These are phyloP conservation scores for Daphne laureola DNA, from an alignment of 441 rosid genomes.

Conservation along the genomic window DNA sequence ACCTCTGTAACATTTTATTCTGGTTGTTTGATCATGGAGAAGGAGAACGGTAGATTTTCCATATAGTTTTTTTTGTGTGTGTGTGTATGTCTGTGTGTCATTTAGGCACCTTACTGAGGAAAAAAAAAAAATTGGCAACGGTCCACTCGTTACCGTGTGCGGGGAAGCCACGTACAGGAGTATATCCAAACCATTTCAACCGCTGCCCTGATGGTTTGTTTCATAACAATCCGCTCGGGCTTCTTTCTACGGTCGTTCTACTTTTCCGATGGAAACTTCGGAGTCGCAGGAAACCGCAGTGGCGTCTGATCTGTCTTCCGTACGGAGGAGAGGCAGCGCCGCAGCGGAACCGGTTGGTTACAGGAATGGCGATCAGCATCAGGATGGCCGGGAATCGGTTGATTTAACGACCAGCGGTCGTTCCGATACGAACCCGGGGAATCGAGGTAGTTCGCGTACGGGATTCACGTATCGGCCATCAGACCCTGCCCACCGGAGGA, in stretches of 20 bases:
- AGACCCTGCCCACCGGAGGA: slow-evolving; percentile 71
- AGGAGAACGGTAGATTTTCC: too few relatives aligned
- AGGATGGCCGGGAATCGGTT: slow-evolving; percentile 10
- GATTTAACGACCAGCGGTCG: slow-evolving; percentile 4
- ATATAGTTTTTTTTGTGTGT: too few relatives aligned
- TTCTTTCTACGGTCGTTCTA: not conserved
- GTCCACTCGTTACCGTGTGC: too few relatives aligned
- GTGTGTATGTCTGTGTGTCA: too few relatives aligned
- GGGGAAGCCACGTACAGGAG: too few relatives aligned
- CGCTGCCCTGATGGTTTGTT: too few relatives aligned
- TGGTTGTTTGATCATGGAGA: too few relatives aligned
- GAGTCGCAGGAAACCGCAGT: too few relatives aligned
- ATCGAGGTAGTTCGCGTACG: not conserved
- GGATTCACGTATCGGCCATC: slow-evolving; percentile 61
- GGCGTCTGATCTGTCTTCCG: not conserved
- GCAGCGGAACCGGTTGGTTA: not conserved
- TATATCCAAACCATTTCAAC: too few relatives aligned
- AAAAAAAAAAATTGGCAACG: not conserved
- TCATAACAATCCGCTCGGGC: too few relatives aligned
- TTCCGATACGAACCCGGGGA: not conserved
- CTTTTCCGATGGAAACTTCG: too few relatives aligned
- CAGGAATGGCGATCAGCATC: slow-evolving; percentile 4
- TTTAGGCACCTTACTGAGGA: not conserved
- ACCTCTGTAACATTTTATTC: too few relatives aligned
- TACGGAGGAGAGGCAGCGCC: slow-evolving; percentile 3